Evolutionary conservation across 495 filamentous ascomycete species (phyloP), one percentile per base, ranked within the genome.

Genomic region (Neurospora intermedia): DNA sequence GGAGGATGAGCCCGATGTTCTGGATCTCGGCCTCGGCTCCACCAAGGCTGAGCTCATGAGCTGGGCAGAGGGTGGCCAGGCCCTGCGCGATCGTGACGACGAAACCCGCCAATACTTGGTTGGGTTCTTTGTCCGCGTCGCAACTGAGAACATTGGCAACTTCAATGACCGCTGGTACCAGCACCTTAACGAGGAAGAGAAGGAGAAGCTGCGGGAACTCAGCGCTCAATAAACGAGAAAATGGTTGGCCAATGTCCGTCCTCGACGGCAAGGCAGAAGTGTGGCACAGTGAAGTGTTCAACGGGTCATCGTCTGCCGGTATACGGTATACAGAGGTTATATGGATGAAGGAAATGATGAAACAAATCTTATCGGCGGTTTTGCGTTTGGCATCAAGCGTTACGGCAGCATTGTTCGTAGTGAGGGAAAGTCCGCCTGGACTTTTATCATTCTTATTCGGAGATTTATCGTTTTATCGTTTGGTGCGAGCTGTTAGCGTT

Each of bases 31-130:
- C 10, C 84, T 89, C 59, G 89, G 86, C 23, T 81, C 86, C 38
- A 89, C 88, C 38, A 89, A 91, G 81, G 84, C 89, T 72, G 92
- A 97, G 71, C 85, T 98, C 35, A 94, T 98, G 92, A 85, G 88
- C 16, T 94, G 87, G 75, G 86, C 88, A 43, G 91, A 91, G 69
- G 86, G 88, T 70, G 84, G 85, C 72, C 83, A 86, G 41, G 86
- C 45, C 69, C 48, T 87, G 74, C 89, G 92, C 45, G 87, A 91
- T 77, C 85, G 89, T n/a, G 95, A 99, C 77, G 94, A 98, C 78
- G 93, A 97, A 80, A 98, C 94, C 15, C 92, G 97, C 80, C 88
- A 85, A 9, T 97, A 92, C 78, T 84, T 99, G 43, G 82, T 86
- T 1, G 88, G 92, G 10, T 99, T 97, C 80, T 98, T 99, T 85